phyloP scores from a whole-genome alignment of 2,329 filamentous ascomycete genomes.

The Fonsecaea pedrosoi region DNA sequence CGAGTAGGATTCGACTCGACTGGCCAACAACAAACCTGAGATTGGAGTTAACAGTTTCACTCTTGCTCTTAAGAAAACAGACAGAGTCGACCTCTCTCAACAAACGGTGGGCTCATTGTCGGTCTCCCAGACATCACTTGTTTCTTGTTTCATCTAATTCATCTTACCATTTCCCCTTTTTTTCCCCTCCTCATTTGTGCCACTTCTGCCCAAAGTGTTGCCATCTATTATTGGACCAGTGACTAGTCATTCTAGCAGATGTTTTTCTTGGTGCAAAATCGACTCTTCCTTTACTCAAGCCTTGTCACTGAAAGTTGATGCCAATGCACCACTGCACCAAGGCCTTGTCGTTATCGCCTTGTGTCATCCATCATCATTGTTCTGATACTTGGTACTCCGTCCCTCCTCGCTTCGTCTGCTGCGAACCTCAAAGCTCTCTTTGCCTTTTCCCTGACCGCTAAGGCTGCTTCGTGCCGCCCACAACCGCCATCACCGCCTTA shows the following conservation, averaged over 20 bases:
- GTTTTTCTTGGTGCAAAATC: background rate
- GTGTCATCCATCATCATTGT: background rate
- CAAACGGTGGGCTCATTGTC: background rate
- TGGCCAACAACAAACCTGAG: background rate
- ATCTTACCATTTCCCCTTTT: background rate
- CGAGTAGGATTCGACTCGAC: background rate
- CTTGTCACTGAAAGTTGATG: background rate
- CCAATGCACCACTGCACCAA: too few species aligned
- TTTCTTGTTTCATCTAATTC: background rate
- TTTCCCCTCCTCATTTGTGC: background rate
- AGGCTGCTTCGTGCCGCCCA: background rate
- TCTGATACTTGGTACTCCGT: background rate
- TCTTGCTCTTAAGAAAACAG: background rate
- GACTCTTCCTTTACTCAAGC: background rate
- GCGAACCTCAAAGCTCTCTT: background rate
- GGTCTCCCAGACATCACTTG: background rate
- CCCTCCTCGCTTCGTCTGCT: background rate
- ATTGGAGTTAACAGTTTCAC: background rate
- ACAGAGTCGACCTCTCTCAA: background rate
- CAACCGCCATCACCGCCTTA: background rate
- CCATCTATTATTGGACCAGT: background rate
- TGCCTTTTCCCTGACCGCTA: background rate
- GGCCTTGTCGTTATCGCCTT: background rate
- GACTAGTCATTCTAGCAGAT: background rate
- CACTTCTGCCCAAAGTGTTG: background rate